phyloP scores from a whole-genome alignment of 805 yeast species.

The Yamadazyma nakazawae region DNA sequence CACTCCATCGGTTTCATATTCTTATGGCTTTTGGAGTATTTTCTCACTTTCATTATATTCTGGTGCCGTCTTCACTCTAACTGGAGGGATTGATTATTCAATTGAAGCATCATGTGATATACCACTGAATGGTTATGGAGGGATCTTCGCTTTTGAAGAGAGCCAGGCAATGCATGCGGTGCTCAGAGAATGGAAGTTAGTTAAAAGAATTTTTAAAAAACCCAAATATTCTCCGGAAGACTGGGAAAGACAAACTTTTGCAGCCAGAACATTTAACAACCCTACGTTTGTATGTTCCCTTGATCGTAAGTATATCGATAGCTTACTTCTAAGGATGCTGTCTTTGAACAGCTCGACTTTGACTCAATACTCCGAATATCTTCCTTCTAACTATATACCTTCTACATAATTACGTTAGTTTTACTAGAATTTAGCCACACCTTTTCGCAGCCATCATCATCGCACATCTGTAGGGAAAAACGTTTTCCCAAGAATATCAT shows the following conservation, averaged over 20 bases:
- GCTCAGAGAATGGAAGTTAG: conserved; percentile 10
- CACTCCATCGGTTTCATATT: conserved; percentile 1
- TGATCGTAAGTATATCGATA: conserved; percentile 1
- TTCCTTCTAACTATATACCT: neutral
- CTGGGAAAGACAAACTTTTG: conserved; percentile 4
- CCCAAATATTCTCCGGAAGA: conserved; percentile 6
- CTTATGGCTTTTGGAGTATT: conserved; percentile 4
- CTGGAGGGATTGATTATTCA: conserved; percentile 1
- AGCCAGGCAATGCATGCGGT: neutral
- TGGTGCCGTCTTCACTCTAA: neutral
- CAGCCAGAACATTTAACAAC: conserved; percentile 4
- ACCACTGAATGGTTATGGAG: conserved; percentile 11
- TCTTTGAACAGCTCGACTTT: neutral
- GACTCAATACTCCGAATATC: neutral
- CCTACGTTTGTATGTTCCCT: conserved; percentile 8
- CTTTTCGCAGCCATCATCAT: neutral
- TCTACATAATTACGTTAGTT: neutral
- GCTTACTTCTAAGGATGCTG: neutral
- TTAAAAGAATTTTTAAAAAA: conserved; percentile 1
- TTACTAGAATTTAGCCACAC: neutral
- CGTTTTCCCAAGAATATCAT: conserved; percentile 4
- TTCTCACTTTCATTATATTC: neutral
- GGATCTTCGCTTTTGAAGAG: conserved; percentile 11
- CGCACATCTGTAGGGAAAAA: conserved; percentile 2
- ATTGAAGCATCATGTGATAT: conserved; percentile 11